phyloP scores from a whole-genome alignment of 2,329 filamentous ascomycete genomes.

The Acephala macrosclerotiorum region DNA sequence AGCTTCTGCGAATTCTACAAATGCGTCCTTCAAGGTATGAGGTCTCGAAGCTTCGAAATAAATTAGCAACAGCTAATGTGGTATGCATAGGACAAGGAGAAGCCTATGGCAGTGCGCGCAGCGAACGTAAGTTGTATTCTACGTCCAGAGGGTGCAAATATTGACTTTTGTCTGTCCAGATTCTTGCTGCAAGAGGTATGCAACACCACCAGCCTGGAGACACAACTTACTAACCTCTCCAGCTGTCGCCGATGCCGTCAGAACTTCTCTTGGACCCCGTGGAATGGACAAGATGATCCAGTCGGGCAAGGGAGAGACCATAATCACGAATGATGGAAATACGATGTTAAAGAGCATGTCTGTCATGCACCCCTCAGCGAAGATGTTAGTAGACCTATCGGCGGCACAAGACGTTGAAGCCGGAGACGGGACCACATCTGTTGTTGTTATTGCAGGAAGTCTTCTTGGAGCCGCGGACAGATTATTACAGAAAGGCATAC shows the following conservation, averaged over 20 bases:
- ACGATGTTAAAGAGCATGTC: slow-evolving; percentile 99
- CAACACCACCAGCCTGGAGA: slow-evolving; percentile 3
- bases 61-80: slow-evolving; percentile 36
- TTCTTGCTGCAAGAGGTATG: slow-evolving; percentile 92
- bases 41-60: slow-evolving; percentile 30
- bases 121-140: slow-evolving; percentile 64
- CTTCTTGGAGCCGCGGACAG: slow-evolving; percentile 92
- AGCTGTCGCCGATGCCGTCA: slow-evolving; percentile 97
- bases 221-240: slow-evolving; percentile 34
- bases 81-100: slow-evolving; percentile 80
- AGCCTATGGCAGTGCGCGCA: slow-evolving; percentile 95
- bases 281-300: slow-evolving; percentile 77
- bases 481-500: slow-evolving; percentile 90
- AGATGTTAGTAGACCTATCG: slow-evolving; percentile 98
- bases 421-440: slow-evolving; percentile 96
- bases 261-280: slow-evolving; percentile 93
- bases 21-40: slow-evolving; percentile 71
- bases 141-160: neutral
- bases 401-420: slow-evolving; percentile 98
- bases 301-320: slow-evolving; percentile 77
- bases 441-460: slow-evolving; percentile 97
- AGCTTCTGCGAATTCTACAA: slow-evolving; percentile 54
- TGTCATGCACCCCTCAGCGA: slow-evolving; percentile 98
- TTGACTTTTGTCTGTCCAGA: slow-evolving; percentile 46
- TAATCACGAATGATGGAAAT: slow-evolving; percentile 99